Evolutionary conservation across 306 rosid species (phyloP).

Genomic region (Quercus agrifolia): DNA sequence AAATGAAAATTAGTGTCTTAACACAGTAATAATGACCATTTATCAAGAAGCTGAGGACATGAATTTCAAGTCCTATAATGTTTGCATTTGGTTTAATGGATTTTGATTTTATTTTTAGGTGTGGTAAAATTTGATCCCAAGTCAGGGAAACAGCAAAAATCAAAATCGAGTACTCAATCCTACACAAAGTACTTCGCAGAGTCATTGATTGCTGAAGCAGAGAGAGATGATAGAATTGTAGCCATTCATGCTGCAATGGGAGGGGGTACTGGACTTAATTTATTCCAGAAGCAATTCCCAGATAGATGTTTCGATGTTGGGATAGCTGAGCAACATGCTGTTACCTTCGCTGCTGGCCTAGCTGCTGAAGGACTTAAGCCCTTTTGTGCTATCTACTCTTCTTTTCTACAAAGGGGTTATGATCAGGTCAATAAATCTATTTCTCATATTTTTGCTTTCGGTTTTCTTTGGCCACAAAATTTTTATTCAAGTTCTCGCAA

Average conservation of each 20-base stretch:
- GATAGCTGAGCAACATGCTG: slow-evolving; percentile 70
- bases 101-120: slow-evolving; percentile 29
- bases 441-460: not conserved
- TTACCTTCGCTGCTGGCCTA: slow-evolving; percentile 64
- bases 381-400: slow-evolving; percentile 67
- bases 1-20: too few relatives aligned
- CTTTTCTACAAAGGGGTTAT: slow-evolving; percentile 61
- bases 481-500: too few relatives aligned
- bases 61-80: too few relatives aligned
- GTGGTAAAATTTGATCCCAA: slow-evolving; percentile 60
- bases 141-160: slow-evolving; percentile 54
- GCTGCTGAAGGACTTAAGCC: slow-evolving; percentile 63
- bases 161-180: slow-evolving; percentile 29
- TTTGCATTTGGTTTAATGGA: not conserved
- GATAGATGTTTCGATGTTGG: slow-evolving; percentile 64
- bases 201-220: slow-evolving; percentile 60
- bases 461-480: not conserved
- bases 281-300: slow-evolving; percentile 53
- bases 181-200: slow-evolving; percentile 58
- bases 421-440: slow-evolving; percentile 48
- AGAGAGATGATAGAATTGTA: slow-evolving; percentile 40
- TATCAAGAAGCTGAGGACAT: too few relatives aligned
- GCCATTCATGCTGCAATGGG: slow-evolving; percentile 82
- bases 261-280: slow-evolving; percentile 72
- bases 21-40: too few relatives aligned